Evolutionary conservation across 1,284 basidiomycete species (phyloP).

Genomic region (Melampsora abietis-canadensis): DNA sequence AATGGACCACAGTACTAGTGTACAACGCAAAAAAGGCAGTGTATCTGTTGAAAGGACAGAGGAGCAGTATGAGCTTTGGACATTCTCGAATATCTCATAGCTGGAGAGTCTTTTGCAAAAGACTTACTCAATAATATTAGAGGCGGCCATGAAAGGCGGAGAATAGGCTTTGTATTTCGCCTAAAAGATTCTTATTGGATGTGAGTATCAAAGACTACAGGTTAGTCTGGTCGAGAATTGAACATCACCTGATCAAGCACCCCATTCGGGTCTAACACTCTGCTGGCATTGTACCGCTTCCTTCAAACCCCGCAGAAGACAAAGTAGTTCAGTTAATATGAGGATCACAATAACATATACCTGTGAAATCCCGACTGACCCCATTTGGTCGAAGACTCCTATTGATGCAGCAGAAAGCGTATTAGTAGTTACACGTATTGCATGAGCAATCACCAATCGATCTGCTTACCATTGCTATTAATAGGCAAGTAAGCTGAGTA

Average conservation of each 20-base stretch:
- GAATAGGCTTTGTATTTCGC: conserved; percentile 47
- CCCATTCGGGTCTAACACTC: conserved; percentile 12
- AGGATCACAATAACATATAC: background rate
- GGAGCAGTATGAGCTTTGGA: conserved; percentile 47
- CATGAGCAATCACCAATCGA: background rate
- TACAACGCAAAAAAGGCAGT: conserved; percentile 53
- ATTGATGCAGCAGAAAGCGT: background rate
- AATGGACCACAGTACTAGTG: conserved; percentile 55
- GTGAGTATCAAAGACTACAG: background rate
- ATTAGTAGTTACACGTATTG: background rate
- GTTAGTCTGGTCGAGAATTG: background rate
- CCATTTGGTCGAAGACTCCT: conserved; percentile 38
- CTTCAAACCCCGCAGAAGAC: background rate
- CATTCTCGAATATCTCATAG: conserved; percentile 46
- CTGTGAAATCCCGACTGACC: conserved; percentile 10
- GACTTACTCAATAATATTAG: conserved; percentile 39
- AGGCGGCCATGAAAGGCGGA: conserved; percentile 46
- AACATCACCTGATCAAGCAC: conserved; percentile 28
- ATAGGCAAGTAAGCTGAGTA: conserved; percentile 46
- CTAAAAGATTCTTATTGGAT: conserved; percentile 5
- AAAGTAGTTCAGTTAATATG: background rate
- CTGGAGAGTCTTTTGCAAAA: conserved; percentile 7
- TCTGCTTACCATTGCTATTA: conserved; percentile 44
- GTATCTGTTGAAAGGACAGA: conserved; percentile 53
- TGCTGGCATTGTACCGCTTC: conserved; percentile 30